Percentiles rank a stretch among this genome's conserved stretches.
Evolutionary conservation across 441 rosid genomes (phyloP).

Genomic region (Croton setiger): DNA sequence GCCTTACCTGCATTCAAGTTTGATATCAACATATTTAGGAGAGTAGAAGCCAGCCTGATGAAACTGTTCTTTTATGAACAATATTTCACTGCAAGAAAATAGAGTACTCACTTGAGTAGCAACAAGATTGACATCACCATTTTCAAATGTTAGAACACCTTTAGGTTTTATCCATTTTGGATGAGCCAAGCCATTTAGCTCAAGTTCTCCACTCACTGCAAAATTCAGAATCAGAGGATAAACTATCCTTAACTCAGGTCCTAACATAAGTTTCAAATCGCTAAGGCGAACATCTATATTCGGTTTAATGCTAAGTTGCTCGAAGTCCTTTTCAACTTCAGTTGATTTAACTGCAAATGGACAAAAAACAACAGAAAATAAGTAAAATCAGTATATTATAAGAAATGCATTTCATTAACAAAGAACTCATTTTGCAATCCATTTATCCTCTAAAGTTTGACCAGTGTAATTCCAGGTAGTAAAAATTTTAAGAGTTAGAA

Average conservation of each 20-base stretch:
- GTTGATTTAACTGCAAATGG: conserved; percentile 57
- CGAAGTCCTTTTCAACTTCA: conserved; percentile 70
- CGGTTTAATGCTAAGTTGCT: conserved; percentile 69
- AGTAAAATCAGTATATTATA: neutral
- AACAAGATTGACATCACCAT: conserved; percentile 98
- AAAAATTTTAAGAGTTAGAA: neutral
- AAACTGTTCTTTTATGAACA: neutral
- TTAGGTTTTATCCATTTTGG: conserved; percentile 87
- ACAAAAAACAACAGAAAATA: conserved; percentile 20
- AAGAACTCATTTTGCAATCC: neutral
- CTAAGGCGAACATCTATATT: conserved; percentile 72
- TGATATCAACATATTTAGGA: conserved; percentile 14
- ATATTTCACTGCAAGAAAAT: conserved; percentile 10
- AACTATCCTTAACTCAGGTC: conserved; percentile 90
- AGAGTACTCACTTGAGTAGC: conserved; percentile 78
- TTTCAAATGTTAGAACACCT: conserved; percentile 87
- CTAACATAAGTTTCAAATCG: conserved; percentile 66
- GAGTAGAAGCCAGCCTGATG: conserved; percentile 11
- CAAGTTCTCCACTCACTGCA: conserved; percentile 87
- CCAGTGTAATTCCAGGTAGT: neutral
- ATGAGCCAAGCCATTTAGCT: conserved; percentile 89
- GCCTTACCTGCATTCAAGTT: conserved; percentile 63
- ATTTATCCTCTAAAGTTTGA: neutral
- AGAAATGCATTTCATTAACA: neutral
- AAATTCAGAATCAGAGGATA: conserved; percentile 92